Evolutionary conservation across 148 eudicot genomes (phyloP).

Genomic region (Vaccinium vitisidaea): DNA sequence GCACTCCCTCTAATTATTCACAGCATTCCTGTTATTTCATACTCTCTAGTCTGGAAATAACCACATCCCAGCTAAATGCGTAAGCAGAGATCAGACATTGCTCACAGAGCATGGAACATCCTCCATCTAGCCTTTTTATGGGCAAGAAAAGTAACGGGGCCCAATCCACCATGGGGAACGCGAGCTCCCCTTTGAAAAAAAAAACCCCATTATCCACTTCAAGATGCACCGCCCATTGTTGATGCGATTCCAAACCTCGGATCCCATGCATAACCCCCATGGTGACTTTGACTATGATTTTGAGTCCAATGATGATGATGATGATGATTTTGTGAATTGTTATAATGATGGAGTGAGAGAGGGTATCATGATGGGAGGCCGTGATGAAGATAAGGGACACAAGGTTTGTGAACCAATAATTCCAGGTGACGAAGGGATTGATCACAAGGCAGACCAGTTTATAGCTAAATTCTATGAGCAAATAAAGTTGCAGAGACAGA

Average conservation of each 20-base stretch:
- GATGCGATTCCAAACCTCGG: constrained; percentile 52
- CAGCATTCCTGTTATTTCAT: neutral
- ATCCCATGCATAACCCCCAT: constrained; percentile 74
- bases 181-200: constrained; percentile 70
- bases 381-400: constrained; percentile 2
- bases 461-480: constrained; percentile 68
- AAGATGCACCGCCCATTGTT: constrained; percentile 60
- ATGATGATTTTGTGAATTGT: constrained; percentile 13
- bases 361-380: constrained; percentile 29
- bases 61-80: constrained; percentile 28
- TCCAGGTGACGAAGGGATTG: constrained; percentile 46
- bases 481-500: constrained; percentile 74
- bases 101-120: constrained; percentile 60
- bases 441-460: constrained; percentile 77
- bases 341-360: constrained; percentile 20
- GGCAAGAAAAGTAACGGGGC: constrained; percentile 52
- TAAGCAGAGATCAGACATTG: constrained; percentile 30
- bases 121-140: constrained; percentile 62
- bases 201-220: constrained; percentile 63
- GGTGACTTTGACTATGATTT: constrained; percentile 54
- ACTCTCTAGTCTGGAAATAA: too few relatives aligned
- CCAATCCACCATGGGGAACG: constrained; percentile 50
- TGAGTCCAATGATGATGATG: constrained; percentile 30
- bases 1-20: neutral
- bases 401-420: constrained; percentile 12